phyloP scores from a whole-genome alignment of 1,139 yeast genomes.

The Pichia terricola region DNA sequence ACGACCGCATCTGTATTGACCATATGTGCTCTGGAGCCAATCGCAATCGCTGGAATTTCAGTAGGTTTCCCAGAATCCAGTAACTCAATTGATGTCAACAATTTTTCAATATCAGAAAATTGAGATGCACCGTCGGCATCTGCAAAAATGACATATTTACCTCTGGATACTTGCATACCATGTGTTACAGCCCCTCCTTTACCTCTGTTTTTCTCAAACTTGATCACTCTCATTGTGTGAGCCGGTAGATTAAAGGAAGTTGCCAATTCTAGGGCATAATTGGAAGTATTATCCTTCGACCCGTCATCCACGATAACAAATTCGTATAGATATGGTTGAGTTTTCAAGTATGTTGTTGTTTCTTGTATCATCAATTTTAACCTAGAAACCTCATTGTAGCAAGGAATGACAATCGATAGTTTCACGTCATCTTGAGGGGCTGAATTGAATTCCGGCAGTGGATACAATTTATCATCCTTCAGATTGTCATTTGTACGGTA shows the following conservation, averaged over 20 bases:
- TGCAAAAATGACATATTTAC: slow-evolving; percentile 72
- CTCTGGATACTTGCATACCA: slow-evolving; percentile 72
- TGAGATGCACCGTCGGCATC: slow-evolving; percentile 97
- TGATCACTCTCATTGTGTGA: slow-evolving; percentile 59
- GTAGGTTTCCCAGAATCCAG: slow-evolving; percentile 22
- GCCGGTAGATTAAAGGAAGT: slow-evolving; percentile 39
- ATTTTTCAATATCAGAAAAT: slow-evolving; percentile 57
- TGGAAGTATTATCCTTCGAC: slow-evolving; percentile 69
- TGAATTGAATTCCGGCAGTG: slow-evolving; percentile 15
- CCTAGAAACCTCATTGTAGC: slow-evolving; percentile 77
- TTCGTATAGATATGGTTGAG: slow-evolving; percentile 33
- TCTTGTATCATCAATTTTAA: slow-evolving; percentile 72
- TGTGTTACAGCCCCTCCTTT: slow-evolving; percentile 98
- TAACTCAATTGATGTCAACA: slow-evolving; percentile 36
- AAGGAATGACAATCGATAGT: slow-evolving; percentile 78
- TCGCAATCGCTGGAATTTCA: slow-evolving; percentile 49
- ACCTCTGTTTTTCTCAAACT: slow-evolving; percentile 69
- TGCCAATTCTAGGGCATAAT: slow-evolving; percentile 64
- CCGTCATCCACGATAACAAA: slow-evolving; percentile 88
- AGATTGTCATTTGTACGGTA: slow-evolving; percentile 32
- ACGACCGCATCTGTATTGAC: slow-evolving; percentile 94
- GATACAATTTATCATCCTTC: slow-evolving; percentile 6
- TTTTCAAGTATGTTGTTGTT: slow-evolving; percentile 45
- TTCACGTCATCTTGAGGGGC: slow-evolving; percentile 28
- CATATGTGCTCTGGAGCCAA: slow-evolving; percentile 96